These are phyloP conservation scores for Hypoxylon sp. DNA, from an alignment of 2,329 filamentous ascomycete species.

Conservation along the genomic window DNA sequence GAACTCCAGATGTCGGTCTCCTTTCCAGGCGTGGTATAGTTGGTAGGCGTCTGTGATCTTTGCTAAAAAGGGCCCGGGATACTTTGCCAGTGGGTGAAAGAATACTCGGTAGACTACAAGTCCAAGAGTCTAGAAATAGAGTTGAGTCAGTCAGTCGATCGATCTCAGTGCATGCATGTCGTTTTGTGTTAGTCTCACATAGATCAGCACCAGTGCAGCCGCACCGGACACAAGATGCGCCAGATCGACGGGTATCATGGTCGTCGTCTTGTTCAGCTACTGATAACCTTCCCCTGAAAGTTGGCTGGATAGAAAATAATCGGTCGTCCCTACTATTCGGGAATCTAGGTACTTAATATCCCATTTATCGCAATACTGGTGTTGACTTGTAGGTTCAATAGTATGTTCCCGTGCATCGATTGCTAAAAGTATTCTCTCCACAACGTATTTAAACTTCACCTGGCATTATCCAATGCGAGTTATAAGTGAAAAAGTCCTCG, in stretches of 20 bases:
- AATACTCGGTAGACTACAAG: slow-evolving; percentile 70
- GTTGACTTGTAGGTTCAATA: neutral
- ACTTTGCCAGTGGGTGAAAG: slow-evolving; percentile 75
- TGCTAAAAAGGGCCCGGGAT: slow-evolving; percentile 74
- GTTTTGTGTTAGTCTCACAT: slow-evolving; percentile 28
- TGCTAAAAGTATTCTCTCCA: neutral
- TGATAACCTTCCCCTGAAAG: neutral
- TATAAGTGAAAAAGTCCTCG: slow-evolving; percentile 20
- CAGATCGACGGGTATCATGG: slow-evolving; percentile 15
- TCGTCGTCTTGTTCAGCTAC: slow-evolving; percentile 15
- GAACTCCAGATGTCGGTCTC: slow-evolving; percentile 81
- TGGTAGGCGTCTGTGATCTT: slow-evolving; percentile 76
- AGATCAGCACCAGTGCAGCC: slow-evolving; percentile 27
- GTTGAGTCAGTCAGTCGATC: slow-evolving; percentile 17
- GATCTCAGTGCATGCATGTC: neutral
- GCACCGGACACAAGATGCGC: slow-evolving; percentile 24
- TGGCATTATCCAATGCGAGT: neutral
- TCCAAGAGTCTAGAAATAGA: slow-evolving; percentile 45
- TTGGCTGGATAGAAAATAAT: neutral
- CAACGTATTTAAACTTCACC: neutral
- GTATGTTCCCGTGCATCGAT: neutral
- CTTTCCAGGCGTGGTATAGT: slow-evolving; percentile 81
- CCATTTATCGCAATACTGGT: slow-evolving; percentile 6
- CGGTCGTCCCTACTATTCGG: neutral
- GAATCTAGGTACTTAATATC: neutral